Evolutionary conservation across 768 basidiomycete species (phyloP).

Genomic region (Kondoa subrosea): DNA sequence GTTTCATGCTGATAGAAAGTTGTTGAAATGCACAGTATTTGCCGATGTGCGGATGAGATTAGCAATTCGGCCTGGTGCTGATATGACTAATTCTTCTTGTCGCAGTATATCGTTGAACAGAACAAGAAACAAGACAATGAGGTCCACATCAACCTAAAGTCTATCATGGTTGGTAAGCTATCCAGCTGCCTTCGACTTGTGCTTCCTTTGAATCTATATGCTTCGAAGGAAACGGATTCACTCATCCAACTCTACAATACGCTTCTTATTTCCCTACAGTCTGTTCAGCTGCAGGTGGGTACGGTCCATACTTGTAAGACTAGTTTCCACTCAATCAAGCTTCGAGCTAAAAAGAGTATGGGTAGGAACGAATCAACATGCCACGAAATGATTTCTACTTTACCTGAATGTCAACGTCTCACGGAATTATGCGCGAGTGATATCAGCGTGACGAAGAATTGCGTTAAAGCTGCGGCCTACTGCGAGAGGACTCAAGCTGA

Average conservation of each 20-base stretch:
- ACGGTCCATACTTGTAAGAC: constrained; percentile 24
- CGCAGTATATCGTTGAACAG: constrained; percentile 24
- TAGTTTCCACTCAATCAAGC: too few species aligned
- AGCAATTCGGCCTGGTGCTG: neutral
- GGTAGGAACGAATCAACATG: constrained; percentile 16
- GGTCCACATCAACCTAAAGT: constrained; percentile 21
- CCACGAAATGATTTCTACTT: constrained; percentile 14
- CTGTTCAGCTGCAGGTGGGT: constrained; percentile 21
- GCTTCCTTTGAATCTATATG: too few species aligned
- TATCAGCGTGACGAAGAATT: constrained; percentile 14
- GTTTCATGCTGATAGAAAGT: constrained; percentile 25
- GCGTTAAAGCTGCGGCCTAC: constrained; percentile 19
- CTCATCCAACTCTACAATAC: constrained; percentile 26
- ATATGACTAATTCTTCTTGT: constrained; percentile 8
- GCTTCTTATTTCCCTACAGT: constrained; percentile 23
- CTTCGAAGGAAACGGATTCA: constrained; percentile 29
- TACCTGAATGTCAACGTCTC: constrained; percentile 22
- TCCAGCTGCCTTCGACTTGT: too few species aligned
- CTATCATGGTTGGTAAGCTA: constrained; percentile 19
- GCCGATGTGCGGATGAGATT: neutral
- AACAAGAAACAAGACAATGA: constrained; percentile 10
- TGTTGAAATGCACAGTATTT: too few species aligned
- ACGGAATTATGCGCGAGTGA: constrained; percentile 21
- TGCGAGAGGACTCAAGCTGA: constrained; percentile 24
- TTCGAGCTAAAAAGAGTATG: too few species aligned